These are phyloP conservation scores for Karstenula rhodostoma DNA, from an alignment of 2,329 filamentous ascomycete genomes.

Conservation along the genomic window DNA sequence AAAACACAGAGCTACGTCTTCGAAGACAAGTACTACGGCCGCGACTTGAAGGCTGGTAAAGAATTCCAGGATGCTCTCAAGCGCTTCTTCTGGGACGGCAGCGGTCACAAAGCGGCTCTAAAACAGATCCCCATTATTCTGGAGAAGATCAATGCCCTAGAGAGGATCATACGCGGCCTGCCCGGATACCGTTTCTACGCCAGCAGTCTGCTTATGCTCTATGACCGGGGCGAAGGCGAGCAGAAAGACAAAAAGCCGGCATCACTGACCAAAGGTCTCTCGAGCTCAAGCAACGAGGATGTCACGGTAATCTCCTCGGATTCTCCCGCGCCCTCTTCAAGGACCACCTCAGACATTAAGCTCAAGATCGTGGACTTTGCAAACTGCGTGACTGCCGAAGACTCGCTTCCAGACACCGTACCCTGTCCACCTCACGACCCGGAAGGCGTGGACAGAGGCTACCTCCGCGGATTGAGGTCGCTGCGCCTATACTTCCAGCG, in stretches of 20 bases:
- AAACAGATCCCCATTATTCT: constrained; percentile 89
- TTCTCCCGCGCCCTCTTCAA: constrained; percentile 37
- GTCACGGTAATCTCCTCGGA: constrained; percentile 21
- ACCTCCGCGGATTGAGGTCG: constrained; percentile 82
- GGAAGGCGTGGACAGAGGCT: constrained; percentile 83
- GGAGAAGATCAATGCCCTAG: constrained; percentile 81
- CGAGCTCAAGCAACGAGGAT: constrained; percentile 32
- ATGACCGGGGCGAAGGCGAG: constrained; percentile 79
- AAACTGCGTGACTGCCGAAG: constrained; percentile 92
- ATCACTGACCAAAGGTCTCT: constrained; percentile 22
- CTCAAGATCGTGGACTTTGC: constrained; percentile 99
- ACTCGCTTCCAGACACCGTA: constrained; percentile 65
- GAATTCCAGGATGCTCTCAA: constrained; percentile 91
- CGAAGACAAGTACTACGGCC: constrained; percentile 97
- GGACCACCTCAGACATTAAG: constrained; percentile 68
- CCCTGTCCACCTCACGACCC: constrained; percentile 84
- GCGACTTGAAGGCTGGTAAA: constrained; percentile 82
- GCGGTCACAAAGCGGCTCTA: constrained; percentile 79
- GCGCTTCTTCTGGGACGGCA: constrained; percentile 89
- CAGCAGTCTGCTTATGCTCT: constrained; percentile 92
- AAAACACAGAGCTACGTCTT: constrained; percentile 87
- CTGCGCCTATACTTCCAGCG: constrained; percentile 84
- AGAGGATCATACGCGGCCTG: constrained; percentile 80
- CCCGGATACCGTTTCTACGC: constrained; percentile 94
- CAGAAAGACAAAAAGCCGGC: constrained; percentile 48